phyloP scores from a whole-genome alignment of 352 stramenopile species.

The Blastocystis sp. region DNA sequence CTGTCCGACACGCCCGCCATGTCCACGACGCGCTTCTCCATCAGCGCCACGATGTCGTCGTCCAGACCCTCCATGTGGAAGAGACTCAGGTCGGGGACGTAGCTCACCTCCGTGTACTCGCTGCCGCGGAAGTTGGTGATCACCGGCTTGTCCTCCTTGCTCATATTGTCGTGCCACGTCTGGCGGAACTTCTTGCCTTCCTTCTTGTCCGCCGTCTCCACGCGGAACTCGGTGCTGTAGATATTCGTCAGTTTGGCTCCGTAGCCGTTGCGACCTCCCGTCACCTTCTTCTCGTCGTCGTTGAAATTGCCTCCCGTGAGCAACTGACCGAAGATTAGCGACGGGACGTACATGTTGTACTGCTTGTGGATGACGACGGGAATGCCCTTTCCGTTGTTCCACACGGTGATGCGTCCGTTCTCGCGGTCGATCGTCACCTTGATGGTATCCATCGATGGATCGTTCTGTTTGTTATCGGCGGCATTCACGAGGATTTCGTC shows the following conservation, averaged over 20 bases:
- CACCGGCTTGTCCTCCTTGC: slow-evolving; percentile 71
- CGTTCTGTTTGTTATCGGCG: slow-evolving; percentile 98
- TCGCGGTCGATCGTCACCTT: slow-evolving; percentile 84
- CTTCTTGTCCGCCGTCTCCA: slow-evolving; percentile 87
- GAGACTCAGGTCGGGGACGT: slow-evolving; percentile 81
- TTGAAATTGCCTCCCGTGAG: slow-evolving; percentile 94
- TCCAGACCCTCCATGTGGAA: slow-evolving; percentile 81
- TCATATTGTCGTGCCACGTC: slow-evolving; percentile 80
- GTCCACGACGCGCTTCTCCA: slow-evolving; percentile 90
- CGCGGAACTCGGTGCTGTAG: slow-evolving; percentile 93
- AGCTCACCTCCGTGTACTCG: slow-evolving; percentile 88
- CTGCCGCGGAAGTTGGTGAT: slow-evolving; percentile 64
- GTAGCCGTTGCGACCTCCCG: slow-evolving; percentile 87
- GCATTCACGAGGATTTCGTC: slow-evolving; percentile 99
- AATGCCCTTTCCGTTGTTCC: slow-evolving; percentile 89
- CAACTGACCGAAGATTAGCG: slow-evolving; percentile 92
- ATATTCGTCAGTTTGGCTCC: slow-evolving; percentile 99
- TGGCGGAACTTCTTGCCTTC: slow-evolving; percentile 81
- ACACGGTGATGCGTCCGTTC: slow-evolving; percentile 82
- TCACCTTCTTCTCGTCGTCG: slow-evolving; percentile 84
- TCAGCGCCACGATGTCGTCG: slow-evolving; percentile 81
- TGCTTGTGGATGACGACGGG: slow-evolving; percentile 87
- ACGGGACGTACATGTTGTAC: slow-evolving; percentile 89
- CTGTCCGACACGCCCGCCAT: slow-evolving; percentile 84
- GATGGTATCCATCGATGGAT: slow-evolving; percentile 81